Base-by-base conservation (phyloP, 352 stramenopile genomes). In the Thraustotheca clavata region DNA sequence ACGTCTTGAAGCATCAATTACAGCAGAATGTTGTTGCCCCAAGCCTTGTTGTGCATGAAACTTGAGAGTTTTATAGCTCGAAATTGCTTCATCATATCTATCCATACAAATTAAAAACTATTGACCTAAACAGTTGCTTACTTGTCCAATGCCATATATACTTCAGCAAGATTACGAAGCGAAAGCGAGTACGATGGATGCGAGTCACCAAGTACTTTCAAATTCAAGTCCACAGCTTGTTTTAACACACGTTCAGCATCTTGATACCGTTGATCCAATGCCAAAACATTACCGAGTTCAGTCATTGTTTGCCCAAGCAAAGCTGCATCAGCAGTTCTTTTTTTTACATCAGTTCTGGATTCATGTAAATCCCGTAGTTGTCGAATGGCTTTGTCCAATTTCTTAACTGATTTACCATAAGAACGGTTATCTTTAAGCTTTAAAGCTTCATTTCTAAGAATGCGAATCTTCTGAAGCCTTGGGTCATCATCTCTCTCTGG, bases 271-370 rank as follows among this genome's bases (percentile, higher is more conserved):
- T 89, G 78, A 36, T 79, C 73, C 55, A 81, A 79, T 39, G 87
- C 82, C 4, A 94, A 67, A 16, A 91, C 76, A 4, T 77, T 80
- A 11, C 85, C 85, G 39, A 91, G 89, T 66, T 94, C 85, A 40
- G 76, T 87, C 46, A 94, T 74, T 46, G 91, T 71, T 63, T 94
- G 85, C 11, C 80, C 74, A 59, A 91, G 87, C 35, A 89, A 68
- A 32, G 81, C 73, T 4, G 85, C 85, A 59, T 94, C 85, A 69
- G 83, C 74, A 1, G 80, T 83, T 14, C 83, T 71, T 14, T 88
- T 79, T 34, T 68, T 60, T 16, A 73, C 67, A 39, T 88, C 78
- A n/a, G 70, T 86, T 31, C 90, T 69, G 0, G 43, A 49, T 5
- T 75, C 71, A 11, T 81, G 78, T 0, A 54, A 76, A 39, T 81